These are phyloP conservation scores for Metschnikowia amazonensis DNA, from an alignment of 805 yeast species.

Conservation along the genomic window DNA sequence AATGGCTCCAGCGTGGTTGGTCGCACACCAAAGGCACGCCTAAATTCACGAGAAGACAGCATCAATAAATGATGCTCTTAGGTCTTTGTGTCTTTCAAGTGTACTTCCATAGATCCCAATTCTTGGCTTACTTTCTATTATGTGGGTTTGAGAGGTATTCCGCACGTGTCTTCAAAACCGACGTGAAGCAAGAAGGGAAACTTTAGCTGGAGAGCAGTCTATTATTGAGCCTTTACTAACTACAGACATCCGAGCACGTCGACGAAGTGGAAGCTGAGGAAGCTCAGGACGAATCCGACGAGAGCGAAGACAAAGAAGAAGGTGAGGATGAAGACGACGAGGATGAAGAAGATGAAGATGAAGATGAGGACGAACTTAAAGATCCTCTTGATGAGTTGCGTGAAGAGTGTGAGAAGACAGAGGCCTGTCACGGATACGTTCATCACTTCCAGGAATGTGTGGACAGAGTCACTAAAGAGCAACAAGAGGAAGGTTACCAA, in stretches of 20 bases:
- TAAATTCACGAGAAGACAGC: not conserved
- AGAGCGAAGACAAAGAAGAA: slow-evolving; percentile 41
- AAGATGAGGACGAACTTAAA: slow-evolving; percentile 18
- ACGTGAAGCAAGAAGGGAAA: not conserved
- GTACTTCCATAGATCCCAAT: not conserved
- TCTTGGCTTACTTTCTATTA: no score
- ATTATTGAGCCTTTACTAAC: slow-evolving; percentile 3
- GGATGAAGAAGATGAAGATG: slow-evolving; percentile 58
- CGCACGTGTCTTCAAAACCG: not conserved
- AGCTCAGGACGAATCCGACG: slow-evolving; percentile 29
- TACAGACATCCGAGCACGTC: slow-evolving; percentile 13
- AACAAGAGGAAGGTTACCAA: slow-evolving; percentile 80
- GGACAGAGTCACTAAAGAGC: slow-evolving; percentile 87
- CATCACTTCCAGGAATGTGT: slow-evolving; percentile 94
- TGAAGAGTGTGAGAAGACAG: slow-evolving; percentile 63
- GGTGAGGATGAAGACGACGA: slow-evolving; percentile 70
- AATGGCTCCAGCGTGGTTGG: not conserved
- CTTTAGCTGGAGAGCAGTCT: no score
- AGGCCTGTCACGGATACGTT: slow-evolving; percentile 63
- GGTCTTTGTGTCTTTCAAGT: not conserved
- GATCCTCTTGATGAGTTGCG: slow-evolving; percentile 23
- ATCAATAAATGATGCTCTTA: not conserved
- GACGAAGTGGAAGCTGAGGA: slow-evolving; percentile 9
- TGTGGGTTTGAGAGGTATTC: not conserved
- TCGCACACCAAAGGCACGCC: not conserved